Conservation (phyloP, 177 flowering plant species). For the Vitis hybrid region DNA sequence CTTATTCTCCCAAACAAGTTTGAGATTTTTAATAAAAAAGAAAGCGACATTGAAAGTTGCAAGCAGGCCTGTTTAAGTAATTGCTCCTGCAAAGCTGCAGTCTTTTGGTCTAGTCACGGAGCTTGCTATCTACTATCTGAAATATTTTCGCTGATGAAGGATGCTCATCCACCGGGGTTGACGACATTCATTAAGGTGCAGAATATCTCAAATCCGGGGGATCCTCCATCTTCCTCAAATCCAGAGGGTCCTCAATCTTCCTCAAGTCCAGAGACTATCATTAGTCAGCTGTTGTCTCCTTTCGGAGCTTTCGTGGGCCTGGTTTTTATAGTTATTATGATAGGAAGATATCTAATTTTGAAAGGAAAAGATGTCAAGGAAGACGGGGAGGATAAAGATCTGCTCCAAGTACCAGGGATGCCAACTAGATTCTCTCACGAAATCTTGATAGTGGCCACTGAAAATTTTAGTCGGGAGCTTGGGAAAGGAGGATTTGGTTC, state of each 20-base stretch:
- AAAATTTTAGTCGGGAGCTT: background rate
- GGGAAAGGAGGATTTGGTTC: conserved; percentile 14
- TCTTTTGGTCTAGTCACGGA: background rate
- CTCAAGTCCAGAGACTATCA: too few species aligned
- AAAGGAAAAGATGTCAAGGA: too few species aligned
- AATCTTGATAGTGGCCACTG: background rate
- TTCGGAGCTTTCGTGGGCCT: too few species aligned
- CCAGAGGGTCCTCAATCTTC: too few species aligned
- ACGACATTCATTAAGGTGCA: conserved; percentile 14
- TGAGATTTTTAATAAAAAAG: too few species aligned
- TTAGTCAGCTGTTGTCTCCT: too few species aligned
- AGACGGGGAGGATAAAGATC: too few species aligned
- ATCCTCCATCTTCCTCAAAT: too few species aligned
- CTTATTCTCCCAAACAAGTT: background rate
- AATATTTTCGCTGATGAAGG: background rate
- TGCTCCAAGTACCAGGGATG: conserved; percentile 8
- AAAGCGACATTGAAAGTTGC: background rate
- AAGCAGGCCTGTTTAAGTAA: conserved; percentile 9
- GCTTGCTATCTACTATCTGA: conserved; percentile 4
- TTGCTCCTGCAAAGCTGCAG: conserved; percentile 14
- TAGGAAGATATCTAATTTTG: too few species aligned
- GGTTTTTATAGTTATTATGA: too few species aligned
- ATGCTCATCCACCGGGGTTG: accelerated
- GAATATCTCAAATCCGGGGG: background rate
- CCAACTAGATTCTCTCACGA: conserved; percentile 4